phyloP scores from a whole-genome alignment of 2,329 filamentous ascomycete genomes.

The Fusarium domesticum region DNA sequence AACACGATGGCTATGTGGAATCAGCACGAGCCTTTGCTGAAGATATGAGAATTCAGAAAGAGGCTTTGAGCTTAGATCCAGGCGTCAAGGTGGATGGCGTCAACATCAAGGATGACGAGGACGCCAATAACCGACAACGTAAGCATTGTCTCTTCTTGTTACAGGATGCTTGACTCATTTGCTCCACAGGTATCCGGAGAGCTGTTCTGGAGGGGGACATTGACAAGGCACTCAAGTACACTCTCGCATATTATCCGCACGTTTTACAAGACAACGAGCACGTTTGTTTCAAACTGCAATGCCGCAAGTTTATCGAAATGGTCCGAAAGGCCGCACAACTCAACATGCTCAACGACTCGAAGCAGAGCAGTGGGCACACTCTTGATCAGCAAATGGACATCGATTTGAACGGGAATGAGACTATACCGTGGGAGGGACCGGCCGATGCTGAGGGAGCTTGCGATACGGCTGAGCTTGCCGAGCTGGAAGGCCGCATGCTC shows the following conservation, averaged over 20 bases:
- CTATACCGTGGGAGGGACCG: constrained; percentile 37
- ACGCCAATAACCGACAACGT: constrained; percentile 86
- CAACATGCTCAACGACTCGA: constrained; percentile 46
- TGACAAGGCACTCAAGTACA: constrained; percentile 82
- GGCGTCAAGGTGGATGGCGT: constrained; percentile 53
- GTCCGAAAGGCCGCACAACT: constrained; percentile 71
- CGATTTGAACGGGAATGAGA: constrained; percentile 48
- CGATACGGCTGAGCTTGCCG: constrained; percentile 34
- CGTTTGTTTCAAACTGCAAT: constrained; percentile 83
- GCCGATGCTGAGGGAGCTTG: constrained; percentile 43
- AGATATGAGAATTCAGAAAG: constrained; percentile 73
- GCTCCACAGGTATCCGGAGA: constrained; percentile 69
- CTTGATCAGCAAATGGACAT: constrained; percentile 52
- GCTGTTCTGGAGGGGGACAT: constrained; percentile 91
- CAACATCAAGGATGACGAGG: constrained; percentile 74
- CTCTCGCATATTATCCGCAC: constrained; percentile 71
- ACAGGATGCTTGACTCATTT: constrained; percentile 12
- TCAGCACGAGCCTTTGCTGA: constrained; percentile 84
- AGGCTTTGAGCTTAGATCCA: constrained; percentile 61
- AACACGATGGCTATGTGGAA: constrained; percentile 93
- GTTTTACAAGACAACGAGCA: constrained; percentile 78
- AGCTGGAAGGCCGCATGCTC: constrained; percentile 67
- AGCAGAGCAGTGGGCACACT: constrained; percentile 43
- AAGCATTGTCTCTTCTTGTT: constrained; percentile 32
- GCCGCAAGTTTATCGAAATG: constrained; percentile 94